Conservation (phyloP, 805 yeast species). For the Nakazawaea ernobii region DNA sequence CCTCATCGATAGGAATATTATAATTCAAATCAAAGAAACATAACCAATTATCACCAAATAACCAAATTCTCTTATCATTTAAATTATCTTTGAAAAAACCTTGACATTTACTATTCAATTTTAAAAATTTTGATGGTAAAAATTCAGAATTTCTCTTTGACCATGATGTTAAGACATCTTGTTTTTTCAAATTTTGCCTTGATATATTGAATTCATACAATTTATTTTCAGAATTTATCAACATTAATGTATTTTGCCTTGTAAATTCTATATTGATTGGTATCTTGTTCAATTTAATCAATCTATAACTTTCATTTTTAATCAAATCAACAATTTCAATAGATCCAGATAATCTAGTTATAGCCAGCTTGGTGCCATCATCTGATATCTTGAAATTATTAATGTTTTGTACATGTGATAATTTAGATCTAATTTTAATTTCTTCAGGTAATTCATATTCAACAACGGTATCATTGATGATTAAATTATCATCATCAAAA, state of each 20-base stretch:
- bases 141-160: constrained; percentile 69
- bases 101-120: constrained; percentile 59
- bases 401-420: constrained; percentile 45
- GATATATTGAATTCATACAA: constrained; percentile 58
- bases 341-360: constrained; percentile 61
- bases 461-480: constrained; percentile 20
- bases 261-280: constrained; percentile 63
- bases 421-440: constrained; percentile 18
- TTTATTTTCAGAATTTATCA: constrained; percentile 69
- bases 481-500: constrained; percentile 29
- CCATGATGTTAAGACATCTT: constrained; percentile 62
- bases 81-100: constrained; percentile 56
- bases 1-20: constrained; percentile 41
- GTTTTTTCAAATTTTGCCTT: constrained; percentile 8
- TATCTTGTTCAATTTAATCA: constrained; percentile 54
- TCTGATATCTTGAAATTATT: constrained; percentile 45
- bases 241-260: constrained; percentile 43
- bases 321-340: constrained; percentile 44
- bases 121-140: constrained; percentile 59
- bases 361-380: constrained; percentile 40
- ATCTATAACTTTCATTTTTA: constrained; percentile 26
- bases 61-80: constrained; percentile 53
- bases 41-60: constrained; percentile 85
- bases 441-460: constrained; percentile 30
- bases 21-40: constrained; percentile 61